Base-by-base conservation (phyloP, 78 protist species). In the Dictyostelium citrinum region DNA sequence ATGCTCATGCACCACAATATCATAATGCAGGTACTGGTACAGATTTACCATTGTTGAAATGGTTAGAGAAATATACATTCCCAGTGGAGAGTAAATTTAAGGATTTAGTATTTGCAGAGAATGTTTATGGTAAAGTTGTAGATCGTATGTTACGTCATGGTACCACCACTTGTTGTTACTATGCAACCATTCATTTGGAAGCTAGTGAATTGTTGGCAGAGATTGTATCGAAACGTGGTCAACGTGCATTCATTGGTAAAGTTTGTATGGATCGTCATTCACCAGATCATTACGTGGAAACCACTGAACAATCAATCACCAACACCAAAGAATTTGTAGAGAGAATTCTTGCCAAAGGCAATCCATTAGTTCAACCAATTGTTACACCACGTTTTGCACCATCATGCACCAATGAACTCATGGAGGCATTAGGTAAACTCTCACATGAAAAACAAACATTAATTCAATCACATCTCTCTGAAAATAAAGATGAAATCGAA, bases 1-100 rank as follows among this genome's bases (percentile, higher is more conserved):
- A 98, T 35, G 81, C 85, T 2, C 99, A 98, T 82, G 98, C 98
- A 17, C 98, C 99, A 37, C 99, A 97, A 64, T 96, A 92, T 43
- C 93, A 71, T 24, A 84, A 90, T 70, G 80, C 96, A 3, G 99
- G 98, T 29, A 92, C 84, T 0, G 99, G 98, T 33, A 67, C 90
- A 22, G 97, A 97, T 49, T 60, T 91, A 31, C 96, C 97, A 12
- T 82, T 98, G 16, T 20, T 98, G 16, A 98, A 98, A 37, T 98
- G 99, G 99, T 72, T 98, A 24, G 84, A 98, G 78, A 96, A 51
- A 39, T 98, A 98, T 93, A 98, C 99, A 5, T 98, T 96, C 81
- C 97, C 97, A 9, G 71, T 68, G 0, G 99, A 98, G 39, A 8
- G 96, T 3, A 68, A 55, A 20, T 98, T 90, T 58, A n/a, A 75